Evolutionary conservation across 345 rosid species (phyloP).

Genomic region (Populus ilicifolia): DNA sequence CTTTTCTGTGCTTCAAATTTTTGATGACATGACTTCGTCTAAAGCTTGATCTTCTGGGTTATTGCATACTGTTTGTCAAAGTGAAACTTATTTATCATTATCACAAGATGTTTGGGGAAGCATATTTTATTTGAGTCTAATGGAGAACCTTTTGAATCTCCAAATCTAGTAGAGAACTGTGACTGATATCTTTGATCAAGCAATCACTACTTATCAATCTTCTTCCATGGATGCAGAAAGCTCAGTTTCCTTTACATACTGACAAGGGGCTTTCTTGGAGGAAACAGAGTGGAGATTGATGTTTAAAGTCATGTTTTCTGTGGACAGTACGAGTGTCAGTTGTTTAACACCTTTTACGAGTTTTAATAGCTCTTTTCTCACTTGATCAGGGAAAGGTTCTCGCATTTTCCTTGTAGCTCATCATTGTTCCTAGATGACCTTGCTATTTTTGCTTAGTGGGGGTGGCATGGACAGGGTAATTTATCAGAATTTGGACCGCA

Average conservation of each 20-base stretch:
- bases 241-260: not conserved
- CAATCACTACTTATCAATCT: not conserved
- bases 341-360: too few species aligned
- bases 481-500: not conserved
- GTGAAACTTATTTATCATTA: not conserved
- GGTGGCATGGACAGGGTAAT: not conserved
- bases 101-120: not conserved
- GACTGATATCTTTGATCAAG: not conserved
- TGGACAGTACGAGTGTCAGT: not conserved
- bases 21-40: not conserved
- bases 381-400: not conserved
- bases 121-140: not conserved
- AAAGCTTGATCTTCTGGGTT: not conserved
- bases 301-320: not conserved
- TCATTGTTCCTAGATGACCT: not conserved
- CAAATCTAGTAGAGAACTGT: not conserved
- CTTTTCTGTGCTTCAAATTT: not conserved
- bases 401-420: not conserved
- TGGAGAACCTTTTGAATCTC: too few species aligned
- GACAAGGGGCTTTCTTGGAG: not conserved
- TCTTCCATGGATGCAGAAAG: constrained; percentile 4
- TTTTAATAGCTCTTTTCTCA: not conserved
- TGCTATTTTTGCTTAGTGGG: not conserved
- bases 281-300: not conserved
- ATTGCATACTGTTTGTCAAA: not conserved